Evolutionary conservation across 257 asterid species (phyloP).

Genomic region (Vinca minor): DNA sequence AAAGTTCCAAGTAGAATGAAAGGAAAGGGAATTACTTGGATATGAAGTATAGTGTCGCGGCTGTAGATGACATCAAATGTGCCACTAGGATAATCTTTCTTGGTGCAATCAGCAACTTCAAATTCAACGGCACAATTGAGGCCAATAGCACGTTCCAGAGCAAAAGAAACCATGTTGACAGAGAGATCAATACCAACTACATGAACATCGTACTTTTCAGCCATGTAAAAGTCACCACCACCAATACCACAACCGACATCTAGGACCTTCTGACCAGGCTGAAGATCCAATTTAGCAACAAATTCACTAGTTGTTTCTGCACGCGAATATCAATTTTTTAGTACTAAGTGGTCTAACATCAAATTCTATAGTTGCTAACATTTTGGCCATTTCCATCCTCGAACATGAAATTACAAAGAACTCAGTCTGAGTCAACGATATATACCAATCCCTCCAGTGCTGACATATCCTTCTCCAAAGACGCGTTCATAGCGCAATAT

Average conservation of each 20-base stretch:
- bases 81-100: slow-evolving; percentile 68
- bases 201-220: slow-evolving; percentile 74
- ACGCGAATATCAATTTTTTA: slow-evolving; percentile 14
- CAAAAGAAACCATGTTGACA: slow-evolving; percentile 88
- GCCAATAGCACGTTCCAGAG: slow-evolving; percentile 84
- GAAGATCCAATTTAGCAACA: slow-evolving; percentile 64
- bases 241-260: slow-evolving; percentile 99
- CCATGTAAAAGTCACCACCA: slow-evolving; percentile 97
- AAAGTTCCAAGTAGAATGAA: slow-evolving; percentile 8
- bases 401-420: not conserved
- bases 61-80: slow-evolving; percentile 87
- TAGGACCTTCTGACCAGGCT: slow-evolving; percentile 84
- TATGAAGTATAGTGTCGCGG: slow-evolving; percentile 92
- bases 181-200: slow-evolving; percentile 94
- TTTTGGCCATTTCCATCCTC: not conserved
- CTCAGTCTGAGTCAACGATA: slow-evolving; percentile 2
- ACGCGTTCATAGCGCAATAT: slow-evolving; percentile 89
- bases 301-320: slow-evolving; percentile 94
- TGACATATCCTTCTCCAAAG: slow-evolving; percentile 88
- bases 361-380: too few relatives aligned
- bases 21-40: slow-evolving; percentile 47
- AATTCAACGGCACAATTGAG: slow-evolving; percentile 87
- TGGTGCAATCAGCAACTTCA: slow-evolving; percentile 97
- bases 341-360: too few relatives aligned
- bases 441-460: slow-evolving; percentile 96